These are phyloP conservation scores for Strombidium stylifer DNA, from an alignment of 73 alveolate genomes.

Conservation along the genomic window DNA sequence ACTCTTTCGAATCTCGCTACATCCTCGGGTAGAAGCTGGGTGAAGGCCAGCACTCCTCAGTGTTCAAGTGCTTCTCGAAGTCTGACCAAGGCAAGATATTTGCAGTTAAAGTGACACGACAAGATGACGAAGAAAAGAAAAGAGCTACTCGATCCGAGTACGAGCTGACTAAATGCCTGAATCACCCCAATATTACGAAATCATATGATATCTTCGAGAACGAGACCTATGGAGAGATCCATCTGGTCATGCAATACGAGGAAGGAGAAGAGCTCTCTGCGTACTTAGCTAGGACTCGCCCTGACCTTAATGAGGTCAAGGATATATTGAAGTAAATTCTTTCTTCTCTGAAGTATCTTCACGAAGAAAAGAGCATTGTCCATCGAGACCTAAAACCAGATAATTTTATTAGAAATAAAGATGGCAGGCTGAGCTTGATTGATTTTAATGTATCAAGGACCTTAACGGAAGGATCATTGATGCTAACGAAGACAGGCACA, in stretches of 20 bases:
- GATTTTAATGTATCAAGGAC: slow-evolving; percentile 88
- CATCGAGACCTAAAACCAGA: slow-evolving; percentile 90
- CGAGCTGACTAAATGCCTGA: not conserved
- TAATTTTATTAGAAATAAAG: slow-evolving; percentile 70
- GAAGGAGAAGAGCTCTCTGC: too few relatives aligned
- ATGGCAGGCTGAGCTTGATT: slow-evolving; percentile 73
- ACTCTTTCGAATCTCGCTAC: too few relatives aligned
- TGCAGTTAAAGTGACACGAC: too few relatives aligned
- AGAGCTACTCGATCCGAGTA: slow-evolving; percentile 17
- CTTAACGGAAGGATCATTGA: slow-evolving; percentile 63
- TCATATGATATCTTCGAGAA: too few relatives aligned
- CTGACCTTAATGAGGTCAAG: slow-evolving; percentile 21
- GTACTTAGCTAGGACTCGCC: slow-evolving; percentile 27
- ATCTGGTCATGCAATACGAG: too few relatives aligned
- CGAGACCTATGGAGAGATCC: too few relatives aligned
- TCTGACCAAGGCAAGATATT: too few relatives aligned
- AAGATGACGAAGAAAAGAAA: too few relatives aligned
- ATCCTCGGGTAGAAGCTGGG: too few relatives aligned
- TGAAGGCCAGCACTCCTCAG: too few relatives aligned
- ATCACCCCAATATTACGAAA: too few relatives aligned
- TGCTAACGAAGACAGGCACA: slow-evolving; percentile 81
- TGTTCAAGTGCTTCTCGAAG: too few relatives aligned
- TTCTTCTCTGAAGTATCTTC: slow-evolving; percentile 16
- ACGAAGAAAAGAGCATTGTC: slow-evolving; percentile 26
- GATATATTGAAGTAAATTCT: slow-evolving; percentile 40